Percentiles rank a stretch among this genome's conserved stretches.
phyloP scores from a whole-genome alignment of 208 protist genomes.

The Wallacemonas collosoma region DNA sequence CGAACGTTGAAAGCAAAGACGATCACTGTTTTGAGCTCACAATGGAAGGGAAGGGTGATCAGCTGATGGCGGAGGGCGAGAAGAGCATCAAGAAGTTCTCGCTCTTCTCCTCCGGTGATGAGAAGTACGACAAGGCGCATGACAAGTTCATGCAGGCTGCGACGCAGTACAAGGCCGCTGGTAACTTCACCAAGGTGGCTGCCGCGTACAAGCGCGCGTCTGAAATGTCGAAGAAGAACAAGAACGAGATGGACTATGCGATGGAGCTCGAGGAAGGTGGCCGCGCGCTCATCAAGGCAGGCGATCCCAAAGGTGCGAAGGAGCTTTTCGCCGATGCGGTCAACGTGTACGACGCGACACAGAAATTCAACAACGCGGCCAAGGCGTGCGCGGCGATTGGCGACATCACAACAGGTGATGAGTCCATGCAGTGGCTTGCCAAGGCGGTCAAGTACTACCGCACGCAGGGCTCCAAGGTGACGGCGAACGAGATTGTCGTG shows the following conservation, averaged over 20 bases:
- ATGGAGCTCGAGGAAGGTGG: constrained; percentile 74
- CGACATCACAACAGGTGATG: constrained; percentile 55
- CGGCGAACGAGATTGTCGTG: constrained; percentile 58
- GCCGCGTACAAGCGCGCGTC: constrained; percentile 70
- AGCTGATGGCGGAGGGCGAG: constrained; percentile 73
- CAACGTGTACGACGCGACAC: constrained; percentile 63
- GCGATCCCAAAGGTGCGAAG: constrained; percentile 38
- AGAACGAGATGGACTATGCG: constrained; percentile 65
- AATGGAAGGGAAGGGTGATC: constrained; percentile 72
- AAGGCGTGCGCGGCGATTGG: constrained; percentile 70
- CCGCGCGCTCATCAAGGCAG: constrained; percentile 54
- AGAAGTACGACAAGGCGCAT: constrained; percentile 70
- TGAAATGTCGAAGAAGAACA: constrained; percentile 67
- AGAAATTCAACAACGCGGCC: constrained; percentile 65
- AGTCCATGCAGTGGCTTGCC: constrained; percentile 73
- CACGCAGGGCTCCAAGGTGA: constrained; percentile 68
- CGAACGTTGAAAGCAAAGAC: background rate
- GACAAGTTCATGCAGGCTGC: constrained; percentile 79
- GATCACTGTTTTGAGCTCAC: background rate
- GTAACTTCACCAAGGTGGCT: constrained; percentile 71
- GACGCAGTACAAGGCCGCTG: constrained; percentile 82
- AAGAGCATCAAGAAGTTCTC: constrained; percentile 73
- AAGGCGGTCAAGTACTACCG: constrained; percentile 68
- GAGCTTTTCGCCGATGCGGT: constrained; percentile 45
- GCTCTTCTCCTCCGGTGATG: constrained; percentile 54